Evolutionary conservation across 768 basidiomycete genomes (phyloP), one percentile per base, ranked within the genome.

Genomic region (Cubamyces sp.): DNA sequence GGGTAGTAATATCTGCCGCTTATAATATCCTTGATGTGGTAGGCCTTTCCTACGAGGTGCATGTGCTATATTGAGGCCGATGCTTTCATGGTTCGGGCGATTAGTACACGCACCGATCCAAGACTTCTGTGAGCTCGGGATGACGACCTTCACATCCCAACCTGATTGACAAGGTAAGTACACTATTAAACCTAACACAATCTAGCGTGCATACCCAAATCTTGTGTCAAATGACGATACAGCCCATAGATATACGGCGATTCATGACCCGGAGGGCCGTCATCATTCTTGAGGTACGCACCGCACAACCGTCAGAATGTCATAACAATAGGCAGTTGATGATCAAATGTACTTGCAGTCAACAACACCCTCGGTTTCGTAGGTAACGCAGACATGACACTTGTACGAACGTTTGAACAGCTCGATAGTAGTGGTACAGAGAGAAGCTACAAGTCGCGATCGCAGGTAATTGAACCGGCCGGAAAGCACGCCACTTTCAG

Each of bases 41-140:
- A 92, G 26, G 92, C 88, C 70, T 90, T 91, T 47, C 92, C 91
- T 92, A 65, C 5, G 60, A 18, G 39, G 11, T 28, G 8, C 16
- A 26, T 19, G 34, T 8, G 28, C 59, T 42, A 43, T 18, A 3
- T 1, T 18, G 37, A 57, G 63, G 23, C 41, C 26, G 25, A 21
- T 15, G 14, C 18, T 30, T 30, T 5, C 18, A 15, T 9, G 30
- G 26, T 9, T 23, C 19, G 30, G 30, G 26, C 19, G 40, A 46
- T 42, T 25, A 26, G 26, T 37, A 59, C 28, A 70, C 79, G 54
- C 62, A 90, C 92, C 92, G 37, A 94, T 92, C 92, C 92, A 94
- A 40, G 90, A 91, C 72, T 91, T 92, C 71, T 94, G 92, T 11
- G 87, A 79, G 66, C 85, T 90, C 15, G 91, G 91, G 25, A 92